These are phyloP conservation scores for Puccinia novopanici DNA, from an alignment of 1,284 basidiomycete species.

Conservation along the genomic window DNA sequence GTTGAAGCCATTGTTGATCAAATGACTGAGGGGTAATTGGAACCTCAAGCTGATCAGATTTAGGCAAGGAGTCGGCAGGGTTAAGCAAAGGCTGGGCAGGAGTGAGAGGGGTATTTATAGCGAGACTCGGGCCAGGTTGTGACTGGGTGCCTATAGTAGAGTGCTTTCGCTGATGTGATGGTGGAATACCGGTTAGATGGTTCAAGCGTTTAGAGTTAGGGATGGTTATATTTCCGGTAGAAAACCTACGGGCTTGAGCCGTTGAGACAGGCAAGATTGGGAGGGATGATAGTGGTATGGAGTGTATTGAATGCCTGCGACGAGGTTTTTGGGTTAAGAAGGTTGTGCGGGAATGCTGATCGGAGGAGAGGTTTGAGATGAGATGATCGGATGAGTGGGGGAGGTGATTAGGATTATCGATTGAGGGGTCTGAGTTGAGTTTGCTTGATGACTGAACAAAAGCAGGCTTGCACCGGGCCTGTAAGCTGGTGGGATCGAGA, in stretches of 20 bases:
- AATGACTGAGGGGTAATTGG: neutral
- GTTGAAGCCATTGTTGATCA: slow-evolving; percentile 35
- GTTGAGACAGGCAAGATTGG: neutral
- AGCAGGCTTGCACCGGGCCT: slow-evolving; percentile 36
- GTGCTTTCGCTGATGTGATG: neutral
- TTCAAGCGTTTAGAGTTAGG: neutral
- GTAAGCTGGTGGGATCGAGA: slow-evolving; percentile 16
- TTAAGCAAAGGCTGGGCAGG: neutral
- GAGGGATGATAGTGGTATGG: neutral
- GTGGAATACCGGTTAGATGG: neutral
- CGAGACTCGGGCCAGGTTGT: neutral
- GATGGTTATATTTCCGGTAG: slow-evolving; percentile 10
- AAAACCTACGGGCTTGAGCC: slow-evolving; percentile 15
- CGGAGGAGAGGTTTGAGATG: slow-evolving; percentile 51
- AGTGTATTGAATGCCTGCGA: slow-evolving; percentile 26
- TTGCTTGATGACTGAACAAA: slow-evolving; percentile 23
- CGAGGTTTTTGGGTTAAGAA: neutral
- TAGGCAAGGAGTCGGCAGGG: neutral
- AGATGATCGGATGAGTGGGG: too few species aligned
- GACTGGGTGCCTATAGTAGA: slow-evolving; percentile 8
- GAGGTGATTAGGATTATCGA: slow-evolving; percentile 56
- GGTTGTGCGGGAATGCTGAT: slow-evolving; percentile 20
- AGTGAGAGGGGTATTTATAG: neutral
- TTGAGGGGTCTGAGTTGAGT: too few species aligned
- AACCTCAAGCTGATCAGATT: neutral